Conservation (phyloP, 176 grass and related monocot genomes). For the Cenchrus americanus region DNA sequence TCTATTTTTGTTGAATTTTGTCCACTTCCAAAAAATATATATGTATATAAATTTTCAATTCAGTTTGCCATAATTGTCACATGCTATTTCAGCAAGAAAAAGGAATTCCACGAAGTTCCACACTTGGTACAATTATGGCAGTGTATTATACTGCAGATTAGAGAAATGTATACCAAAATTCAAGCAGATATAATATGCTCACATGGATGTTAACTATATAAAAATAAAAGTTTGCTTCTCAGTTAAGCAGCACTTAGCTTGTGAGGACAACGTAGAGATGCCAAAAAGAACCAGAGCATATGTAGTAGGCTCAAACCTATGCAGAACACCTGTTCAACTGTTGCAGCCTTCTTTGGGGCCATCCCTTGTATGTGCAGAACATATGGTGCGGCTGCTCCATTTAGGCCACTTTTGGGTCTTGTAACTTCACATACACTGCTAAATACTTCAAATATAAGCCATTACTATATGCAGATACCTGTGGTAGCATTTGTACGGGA, state of each 20-base stretch:
- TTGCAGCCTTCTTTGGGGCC: not conserved
- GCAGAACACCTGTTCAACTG: not conserved
- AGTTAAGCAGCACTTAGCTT: not conserved
- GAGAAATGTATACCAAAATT: not conserved
- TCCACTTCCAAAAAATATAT: not conserved
- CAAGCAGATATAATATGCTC: not conserved
- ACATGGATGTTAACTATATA: not conserved
- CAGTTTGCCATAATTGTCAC: constrained; percentile 20
- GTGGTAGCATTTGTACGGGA: not conserved
- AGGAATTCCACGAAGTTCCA: constrained; percentile 9
- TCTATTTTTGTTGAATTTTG: not conserved
- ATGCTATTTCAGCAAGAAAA: constrained; percentile 25
- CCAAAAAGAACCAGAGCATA: not conserved
- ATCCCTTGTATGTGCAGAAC: not conserved
- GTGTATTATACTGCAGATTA: not conserved
- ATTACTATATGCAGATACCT: not conserved
- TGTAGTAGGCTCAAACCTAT: constrained; percentile 9
- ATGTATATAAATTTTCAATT: not conserved
- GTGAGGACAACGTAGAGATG: not conserved
- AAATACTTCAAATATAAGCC: constrained; percentile 19
- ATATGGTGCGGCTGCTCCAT: not conserved
- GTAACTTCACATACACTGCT: constrained; percentile 17
- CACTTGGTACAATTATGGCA: not conserved
- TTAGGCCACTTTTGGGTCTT: not conserved
- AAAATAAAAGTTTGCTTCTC: not conserved